Percentiles rank a stretch among this genome's conserved stretches.
Conservation (phyloP, 179 eudicot genomes). For the Amaranthus tricolor region DNA sequence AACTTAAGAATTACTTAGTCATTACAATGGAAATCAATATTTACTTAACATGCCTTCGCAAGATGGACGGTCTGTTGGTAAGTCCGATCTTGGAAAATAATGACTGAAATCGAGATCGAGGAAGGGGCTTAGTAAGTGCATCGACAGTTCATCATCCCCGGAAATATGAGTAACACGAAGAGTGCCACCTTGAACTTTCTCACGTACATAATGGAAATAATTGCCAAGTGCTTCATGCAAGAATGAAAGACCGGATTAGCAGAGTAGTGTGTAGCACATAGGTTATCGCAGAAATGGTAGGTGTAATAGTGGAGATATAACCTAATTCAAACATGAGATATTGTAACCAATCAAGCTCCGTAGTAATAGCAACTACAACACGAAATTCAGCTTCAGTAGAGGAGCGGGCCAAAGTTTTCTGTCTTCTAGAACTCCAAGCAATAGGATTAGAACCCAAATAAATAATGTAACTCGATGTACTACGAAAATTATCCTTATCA, state of each 20-base stretch:
- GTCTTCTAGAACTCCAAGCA: not conserved
- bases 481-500: not conserved
- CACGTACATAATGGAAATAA: slow-evolving; percentile 4
- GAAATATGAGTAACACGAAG: slow-evolving; percentile 1
- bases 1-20: too few relatives aligned
- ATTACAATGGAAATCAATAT: too few relatives aligned
- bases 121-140: not conserved
- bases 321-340: too few relatives aligned
- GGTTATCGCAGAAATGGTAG: slow-evolving; percentile 7
- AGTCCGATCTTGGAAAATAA: slow-evolving; percentile 4
- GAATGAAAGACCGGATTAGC: slow-evolving; percentile 11
- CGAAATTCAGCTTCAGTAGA: not conserved
- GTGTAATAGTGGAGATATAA: too few relatives aligned
- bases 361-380: not conserved
- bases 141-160: slow-evolving; percentile 1
- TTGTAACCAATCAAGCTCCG: too few relatives aligned
- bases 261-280: not conserved
- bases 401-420: not conserved
- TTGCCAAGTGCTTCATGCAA: slow-evolving; percentile 8
- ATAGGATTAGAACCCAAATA: not conserved
- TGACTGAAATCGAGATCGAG: not conserved
- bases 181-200: too few relatives aligned
- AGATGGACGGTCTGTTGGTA: not conserved
- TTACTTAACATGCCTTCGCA: slow-evolving; percentile 1
- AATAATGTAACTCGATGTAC: not conserved